Evolutionary conservation across 106 monocot species (phyloP).

Genomic region (Acorus calamus): DNA sequence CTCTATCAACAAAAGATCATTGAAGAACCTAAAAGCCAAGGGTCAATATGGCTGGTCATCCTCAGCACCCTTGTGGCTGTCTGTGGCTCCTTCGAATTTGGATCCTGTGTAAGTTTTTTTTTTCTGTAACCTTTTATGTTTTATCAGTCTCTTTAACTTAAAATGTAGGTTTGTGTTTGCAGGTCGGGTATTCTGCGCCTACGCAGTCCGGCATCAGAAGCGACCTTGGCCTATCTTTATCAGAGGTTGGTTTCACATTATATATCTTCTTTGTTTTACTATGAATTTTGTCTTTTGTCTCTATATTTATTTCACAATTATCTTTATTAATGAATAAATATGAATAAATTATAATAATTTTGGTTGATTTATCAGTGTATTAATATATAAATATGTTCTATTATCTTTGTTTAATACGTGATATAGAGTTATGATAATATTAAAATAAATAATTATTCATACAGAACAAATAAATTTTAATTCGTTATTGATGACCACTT

Average conservation of each 20-base stretch:
- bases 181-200: constrained; percentile 55
- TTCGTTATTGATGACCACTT: too few relatives aligned
- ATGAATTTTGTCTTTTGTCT: background rate
- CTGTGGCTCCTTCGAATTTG: constrained; percentile 57
- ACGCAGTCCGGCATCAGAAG: constrained; percentile 40
- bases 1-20: too few relatives aligned
- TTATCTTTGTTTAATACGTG: too few relatives aligned
- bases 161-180: background rate
- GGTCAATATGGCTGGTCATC: constrained; percentile 26
- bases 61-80: constrained; percentile 48
- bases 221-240: constrained; percentile 36
- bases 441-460: too few relatives aligned
- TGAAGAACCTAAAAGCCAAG: constrained; percentile 1
- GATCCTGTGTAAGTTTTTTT: constrained; percentile 31
- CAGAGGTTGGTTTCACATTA: constrained; percentile 24
- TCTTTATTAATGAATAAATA: background rate
- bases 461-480: too few relatives aligned
- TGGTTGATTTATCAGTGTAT: too few relatives aligned
- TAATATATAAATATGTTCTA: too few relatives aligned
- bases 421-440: too few relatives aligned
- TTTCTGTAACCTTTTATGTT: background rate
- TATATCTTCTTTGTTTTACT: background rate
- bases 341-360: too few relatives aligned
- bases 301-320: background rate
- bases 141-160: background rate